phyloP scores from a whole-genome alignment of 2,329 filamentous ascomycete genomes.

The Ampelomyces quisqualis region DNA sequence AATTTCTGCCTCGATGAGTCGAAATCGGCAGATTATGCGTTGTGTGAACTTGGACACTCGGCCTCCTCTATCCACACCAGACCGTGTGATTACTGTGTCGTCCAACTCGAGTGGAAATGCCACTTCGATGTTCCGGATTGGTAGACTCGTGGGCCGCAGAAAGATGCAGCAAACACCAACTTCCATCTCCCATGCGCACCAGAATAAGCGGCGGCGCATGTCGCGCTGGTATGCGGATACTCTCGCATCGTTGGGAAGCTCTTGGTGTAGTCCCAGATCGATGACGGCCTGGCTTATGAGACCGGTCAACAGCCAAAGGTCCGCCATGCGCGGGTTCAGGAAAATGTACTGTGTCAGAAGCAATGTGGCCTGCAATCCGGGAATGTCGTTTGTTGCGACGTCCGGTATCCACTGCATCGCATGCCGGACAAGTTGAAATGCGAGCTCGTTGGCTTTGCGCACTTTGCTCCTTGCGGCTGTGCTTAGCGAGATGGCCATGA shows the following conservation, averaged over 20 bases:
- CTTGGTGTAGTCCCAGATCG: slow-evolving; percentile 41
- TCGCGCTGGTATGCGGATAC: slow-evolving; percentile 37
- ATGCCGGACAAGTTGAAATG: slow-evolving; percentile 36
- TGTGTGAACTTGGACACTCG: slow-evolving; percentile 39
- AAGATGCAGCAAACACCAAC: slow-evolving; percentile 41
- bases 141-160: slow-evolving; percentile 34
- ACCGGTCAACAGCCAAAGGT: slow-evolving; percentile 42
- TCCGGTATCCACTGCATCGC: slow-evolving; percentile 42
- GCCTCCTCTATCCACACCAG: slow-evolving; percentile 29
- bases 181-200: slow-evolving; percentile 44
- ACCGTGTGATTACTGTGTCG: slow-evolving; percentile 35
- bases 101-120: slow-evolving; percentile 38
- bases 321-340: slow-evolving; percentile 40
- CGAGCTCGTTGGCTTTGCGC: slow-evolving; percentile 34
- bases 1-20: slow-evolving; percentile 39
- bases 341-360: slow-evolving; percentile 42
- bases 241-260: slow-evolving; percentile 31
- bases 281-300: slow-evolving; percentile 42
- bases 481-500: slow-evolving; percentile 42
- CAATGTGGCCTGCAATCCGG: slow-evolving; percentile 39
- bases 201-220: slow-evolving; percentile 42
- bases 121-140: slow-evolving; percentile 33
- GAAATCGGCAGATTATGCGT: slow-evolving; percentile 38
- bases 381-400: slow-evolving; percentile 40
- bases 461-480: slow-evolving; percentile 40